Base-by-base conservation (phyloP, 2,329 filamentous ascomycete genomes). In the Curvularia sp. region DNA sequence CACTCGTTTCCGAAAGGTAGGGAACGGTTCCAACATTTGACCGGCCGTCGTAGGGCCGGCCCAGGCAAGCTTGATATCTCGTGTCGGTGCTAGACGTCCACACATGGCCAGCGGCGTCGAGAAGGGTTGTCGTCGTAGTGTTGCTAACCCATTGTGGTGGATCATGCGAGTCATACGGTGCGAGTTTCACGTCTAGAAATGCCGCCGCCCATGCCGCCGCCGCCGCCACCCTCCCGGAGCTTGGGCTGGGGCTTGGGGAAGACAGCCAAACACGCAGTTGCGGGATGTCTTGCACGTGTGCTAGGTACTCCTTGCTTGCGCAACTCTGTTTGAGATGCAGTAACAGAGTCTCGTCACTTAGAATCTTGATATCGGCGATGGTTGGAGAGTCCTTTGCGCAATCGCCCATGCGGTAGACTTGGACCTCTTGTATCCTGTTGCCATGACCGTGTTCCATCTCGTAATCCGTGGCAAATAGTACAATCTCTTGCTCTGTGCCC, bases 1-100 rank as follows among this genome's bases (percentile, higher is more conserved):
- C 57, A 7, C 18, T 18, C 6, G 62, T 72, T 21, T 75, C 65
- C 1, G 63, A 67, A 2, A 77, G 62, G 43, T 73, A 77, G 6
- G 67, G 62, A 9, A 75, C 51, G 2, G 58, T 49, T 9, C 60
- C 48, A 38, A 67, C 64, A 4, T 27, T n/a, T 3, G 47, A n/a
- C 6, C 12, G 32, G 4, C 47, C 45, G 6, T 53, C 55, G 6
- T 57, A 55, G 1, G 12, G 42, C 43, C 43, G 43, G 13, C 43
- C 43, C n/a, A 21, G 3, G 54, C 59, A 25, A 50, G 27, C n/a
- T 19, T 12, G n/a, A 30, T 30, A 46, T 19, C 43, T 18, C 27
- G n/a, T 19, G 15, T 30, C 43, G 10, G n/a, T 15, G 9, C n/a
- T 30, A 19, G 43, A 46, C 5, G 43, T 46, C 43, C 43, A 46